Base-by-base conservation (phyloP, 2,329 filamentous ascomycete genomes). In the Xylariales sp. region DNA sequence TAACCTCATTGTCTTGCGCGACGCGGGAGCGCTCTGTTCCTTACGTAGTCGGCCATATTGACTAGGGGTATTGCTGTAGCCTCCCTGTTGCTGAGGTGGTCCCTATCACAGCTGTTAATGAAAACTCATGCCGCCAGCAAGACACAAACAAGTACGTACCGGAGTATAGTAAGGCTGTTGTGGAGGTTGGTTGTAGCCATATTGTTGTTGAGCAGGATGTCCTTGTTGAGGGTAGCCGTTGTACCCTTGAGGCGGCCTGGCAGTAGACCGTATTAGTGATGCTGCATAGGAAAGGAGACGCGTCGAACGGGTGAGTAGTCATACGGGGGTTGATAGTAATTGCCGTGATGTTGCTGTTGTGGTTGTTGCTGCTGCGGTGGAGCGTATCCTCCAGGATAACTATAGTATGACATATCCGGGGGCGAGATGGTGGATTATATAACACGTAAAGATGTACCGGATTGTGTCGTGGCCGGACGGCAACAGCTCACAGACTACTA, bases 21-120 rank as follows among this genome's bases (percentile, higher is more conserved):
- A 62, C 43, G 59, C 54, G 45, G 18, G 28, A 39, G 52, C 41
- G 10, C 39, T 65, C 34, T 34, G 23, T 59, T 52, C 70, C 75
- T 75, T 81, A 86, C 85, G 76, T 71, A 86, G 85, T 77, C 85
- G 82, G 66, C 80, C 81, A 75, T 86, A 88, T 71, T 84, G 81
- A 74, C 69, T 78, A 69, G 72, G 79, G 68, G 75, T 80, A 75
- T 79, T 79, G 48, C 78, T 79, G 72, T 82, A 83, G 60, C 80
- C 79, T 71, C 79, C 80, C 69, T 85, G 81, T 70, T 72, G 75
- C 67, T 81, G 83, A 65, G 81, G 83, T 48, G 78, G 79, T 70
- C 80, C 77, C 72, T 82, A 63, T 49, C 62, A 65, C 61, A 28
- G 36, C 62, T 60, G 67, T 75, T 62, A 79, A 72, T 71, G 62